phyloP scores from a whole-genome alignment of 768 basidiomycete genomes.

The Phlebiopsis flavidoalba region DNA sequence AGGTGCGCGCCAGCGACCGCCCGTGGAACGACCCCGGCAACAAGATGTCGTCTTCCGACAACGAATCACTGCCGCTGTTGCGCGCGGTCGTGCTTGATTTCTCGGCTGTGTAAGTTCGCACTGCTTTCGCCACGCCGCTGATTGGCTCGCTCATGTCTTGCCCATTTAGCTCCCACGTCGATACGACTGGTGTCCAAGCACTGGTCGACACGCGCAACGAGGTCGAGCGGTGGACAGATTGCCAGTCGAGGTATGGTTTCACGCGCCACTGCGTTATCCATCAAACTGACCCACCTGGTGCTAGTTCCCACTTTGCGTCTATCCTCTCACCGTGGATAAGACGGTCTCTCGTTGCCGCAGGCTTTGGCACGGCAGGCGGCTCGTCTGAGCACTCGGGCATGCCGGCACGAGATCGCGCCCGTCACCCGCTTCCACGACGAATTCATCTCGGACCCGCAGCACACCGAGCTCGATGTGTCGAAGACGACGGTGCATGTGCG shows the following conservation, averaged over 20 bases:
- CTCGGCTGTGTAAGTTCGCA: slow-evolving; percentile 60
- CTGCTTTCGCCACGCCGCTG: neutral
- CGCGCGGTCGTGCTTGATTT: slow-evolving; percentile 92
- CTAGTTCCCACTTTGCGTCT: slow-evolving; percentile 87
- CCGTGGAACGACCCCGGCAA: slow-evolving; percentile 93
- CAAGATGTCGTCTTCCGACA: slow-evolving; percentile 43
- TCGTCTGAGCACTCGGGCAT: slow-evolving; percentile 33
- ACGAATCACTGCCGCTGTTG: slow-evolving; percentile 58
- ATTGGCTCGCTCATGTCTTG: neutral
- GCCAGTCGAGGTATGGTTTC: slow-evolving; percentile 43
- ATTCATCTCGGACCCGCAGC: slow-evolving; percentile 30
- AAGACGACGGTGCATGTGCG: slow-evolving; percentile 4
- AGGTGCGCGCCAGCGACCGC: slow-evolving; percentile 64
- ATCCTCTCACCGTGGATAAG: slow-evolving; percentile 92
- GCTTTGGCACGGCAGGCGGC: slow-evolving; percentile 71
- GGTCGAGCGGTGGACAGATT: slow-evolving; percentile 85
- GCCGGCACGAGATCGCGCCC: slow-evolving; percentile 66
- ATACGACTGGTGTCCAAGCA: slow-evolving; percentile 88
- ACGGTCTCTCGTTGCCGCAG: slow-evolving; percentile 82
- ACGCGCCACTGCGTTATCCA: slow-evolving; percentile 11
- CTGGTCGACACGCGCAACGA: slow-evolving; percentile 84
- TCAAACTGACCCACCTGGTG: slow-evolving; percentile 22
- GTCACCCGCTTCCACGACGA: slow-evolving; percentile 54
- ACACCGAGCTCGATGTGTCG: slow-evolving; percentile 7
- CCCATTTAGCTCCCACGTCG: slow-evolving; percentile 68